Percentiles rank a stretch among this genome's conserved stretches.
Conservation (phyloP, 2,329 filamentous ascomycete genomes). For the Colletotrichum agaves region DNA sequence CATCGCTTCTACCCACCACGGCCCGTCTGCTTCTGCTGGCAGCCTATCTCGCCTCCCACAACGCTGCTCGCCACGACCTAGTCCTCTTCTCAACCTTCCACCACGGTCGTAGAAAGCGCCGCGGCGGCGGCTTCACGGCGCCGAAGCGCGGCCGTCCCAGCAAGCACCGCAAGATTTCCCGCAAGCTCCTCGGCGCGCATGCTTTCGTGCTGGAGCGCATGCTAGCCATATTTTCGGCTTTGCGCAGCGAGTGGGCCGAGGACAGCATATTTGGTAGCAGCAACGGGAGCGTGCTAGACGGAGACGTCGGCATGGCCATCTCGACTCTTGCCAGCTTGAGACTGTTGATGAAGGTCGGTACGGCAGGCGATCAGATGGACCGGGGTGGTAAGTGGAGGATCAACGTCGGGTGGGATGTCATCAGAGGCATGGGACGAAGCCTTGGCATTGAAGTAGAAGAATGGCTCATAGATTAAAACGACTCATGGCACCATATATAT, state of each 20-base stretch:
- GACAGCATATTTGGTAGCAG: slow-evolving; percentile 51
- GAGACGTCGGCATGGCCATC: slow-evolving; percentile 71
- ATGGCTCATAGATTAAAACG: slow-evolving; percentile 72
- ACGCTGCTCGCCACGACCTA: slow-evolving; percentile 77
- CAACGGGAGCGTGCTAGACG: slow-evolving; percentile 54
- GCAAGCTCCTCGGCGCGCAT: slow-evolving; percentile 80
- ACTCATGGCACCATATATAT: slow-evolving; percentile 16
- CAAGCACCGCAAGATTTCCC: slow-evolving; percentile 77
- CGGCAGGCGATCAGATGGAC: slow-evolving; percentile 72
- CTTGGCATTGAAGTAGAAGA: slow-evolving; percentile 84
- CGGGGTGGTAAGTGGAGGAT: slow-evolving; percentile 79
- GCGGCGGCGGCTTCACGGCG: slow-evolving; percentile 57
- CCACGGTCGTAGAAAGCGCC: slow-evolving; percentile 60
- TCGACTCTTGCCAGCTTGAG: slow-evolving; percentile 79
- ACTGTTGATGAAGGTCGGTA: slow-evolving; percentile 74
- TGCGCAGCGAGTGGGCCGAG: slow-evolving; percentile 66
- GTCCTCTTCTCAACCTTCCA: slow-evolving; percentile 80
- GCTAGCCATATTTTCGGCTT: slow-evolving; percentile 79
- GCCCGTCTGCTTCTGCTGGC: slow-evolving; percentile 79
- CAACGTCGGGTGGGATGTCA: slow-evolving; percentile 82
- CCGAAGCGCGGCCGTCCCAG: slow-evolving; percentile 46
- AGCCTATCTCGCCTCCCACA: slow-evolving; percentile 85
- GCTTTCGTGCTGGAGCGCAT: slow-evolving; percentile 82
- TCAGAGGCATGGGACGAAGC: slow-evolving; percentile 75
- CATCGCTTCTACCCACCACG: slow-evolving; percentile 73